Evolutionary conservation across 2,329 filamentous ascomycete species (phyloP).

Genomic region (Fusarium setosum): DNA sequence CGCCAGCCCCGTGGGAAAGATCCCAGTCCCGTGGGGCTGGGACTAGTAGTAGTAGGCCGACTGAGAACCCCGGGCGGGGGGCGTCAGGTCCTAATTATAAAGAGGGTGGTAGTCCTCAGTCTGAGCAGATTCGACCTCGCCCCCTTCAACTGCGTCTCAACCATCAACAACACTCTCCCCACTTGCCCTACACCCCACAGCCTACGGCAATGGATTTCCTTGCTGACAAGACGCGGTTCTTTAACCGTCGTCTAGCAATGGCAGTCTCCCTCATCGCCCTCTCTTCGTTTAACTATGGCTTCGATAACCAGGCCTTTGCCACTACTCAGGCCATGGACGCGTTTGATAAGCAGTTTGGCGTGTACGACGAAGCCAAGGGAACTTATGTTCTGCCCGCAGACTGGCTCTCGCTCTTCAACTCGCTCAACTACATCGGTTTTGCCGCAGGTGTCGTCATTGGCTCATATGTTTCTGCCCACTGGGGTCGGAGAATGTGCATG

Average conservation of each 20-base stretch:
- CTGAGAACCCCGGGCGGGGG: too few relatives aligned
- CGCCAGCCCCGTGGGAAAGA: too few relatives aligned
- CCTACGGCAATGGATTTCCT: too few relatives aligned
- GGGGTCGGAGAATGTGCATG: slow-evolving; percentile 36
- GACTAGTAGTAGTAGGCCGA: too few relatives aligned
- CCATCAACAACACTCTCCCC: too few relatives aligned
- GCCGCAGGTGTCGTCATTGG: slow-evolving; percentile 25
- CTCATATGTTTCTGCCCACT: slow-evolving; percentile 4
- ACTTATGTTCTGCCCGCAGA: slow-evolving; percentile 42
- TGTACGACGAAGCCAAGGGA: slow-evolving; percentile 34
- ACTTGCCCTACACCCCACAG: too few relatives aligned
- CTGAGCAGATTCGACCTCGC: too few relatives aligned
- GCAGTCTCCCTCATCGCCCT: slow-evolving; percentile 45
- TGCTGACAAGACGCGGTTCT: neutral
- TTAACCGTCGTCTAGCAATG: slow-evolving; percentile 27
- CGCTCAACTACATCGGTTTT: slow-evolving; percentile 47
- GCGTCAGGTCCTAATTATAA: too few relatives aligned
- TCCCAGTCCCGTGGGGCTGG: too few relatives aligned
- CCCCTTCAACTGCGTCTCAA: too few relatives aligned
- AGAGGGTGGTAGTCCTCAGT: too few relatives aligned
- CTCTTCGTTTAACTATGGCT: slow-evolving; percentile 51
- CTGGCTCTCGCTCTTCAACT: slow-evolving; percentile 49
- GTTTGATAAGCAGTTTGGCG: slow-evolving; percentile 47
- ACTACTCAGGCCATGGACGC: slow-evolving; percentile 48
- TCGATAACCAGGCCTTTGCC: slow-evolving; percentile 50